Base-by-base conservation (phyloP, 495 filamentous ascomycete genomes). In the Opeltia flavorubescens region DNA sequence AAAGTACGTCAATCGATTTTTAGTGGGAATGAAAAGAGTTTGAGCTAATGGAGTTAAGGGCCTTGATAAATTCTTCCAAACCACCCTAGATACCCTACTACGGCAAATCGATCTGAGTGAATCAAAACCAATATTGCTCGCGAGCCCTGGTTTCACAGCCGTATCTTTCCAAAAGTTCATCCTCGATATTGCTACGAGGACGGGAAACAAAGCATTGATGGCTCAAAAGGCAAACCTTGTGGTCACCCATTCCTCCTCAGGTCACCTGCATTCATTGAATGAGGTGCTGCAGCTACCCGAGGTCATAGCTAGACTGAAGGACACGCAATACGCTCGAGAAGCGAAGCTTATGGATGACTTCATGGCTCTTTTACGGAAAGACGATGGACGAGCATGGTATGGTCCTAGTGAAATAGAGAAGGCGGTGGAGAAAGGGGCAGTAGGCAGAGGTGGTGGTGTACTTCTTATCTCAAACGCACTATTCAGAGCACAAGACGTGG, bases 301-400 rank as follows among this genome's bases (percentile, higher is more conserved):
- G 43, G 85, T 95, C 5, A 74, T 78, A 41, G 71, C 73, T 0
- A 78, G 81, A 28, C 73, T 98, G 49, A 75, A 78, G 20, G 79
- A 95, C 57, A 91, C 86, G 28, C 86, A 86, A 52, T 95, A 86
- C 57, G 85, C 84, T 0, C 75, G 77, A 23, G 91, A 96, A 60
- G 86, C 87, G 2, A 73, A 64, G 33, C 66, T 89, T 49, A 88
- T 98, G 80, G 88, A 96, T 54, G 74, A 78, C 44, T 89, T 98
- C 63, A 76, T 83, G 56, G 72, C 80, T 6, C 70, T 84, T 44
- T 59, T 98, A 21, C 77, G 85, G 23, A 84, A 81, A 52, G 89
- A 98, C 47, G 89, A 95, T 48, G 84, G 83, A 17, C 71, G 82
- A 39, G 93, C 93, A 13, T 95, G 89, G 71, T 98, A 98, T 61